Evolutionary conservation across 1,284 basidiomycete genomes (phyloP).

Genomic region (Fomitopsis palustris): DNA sequence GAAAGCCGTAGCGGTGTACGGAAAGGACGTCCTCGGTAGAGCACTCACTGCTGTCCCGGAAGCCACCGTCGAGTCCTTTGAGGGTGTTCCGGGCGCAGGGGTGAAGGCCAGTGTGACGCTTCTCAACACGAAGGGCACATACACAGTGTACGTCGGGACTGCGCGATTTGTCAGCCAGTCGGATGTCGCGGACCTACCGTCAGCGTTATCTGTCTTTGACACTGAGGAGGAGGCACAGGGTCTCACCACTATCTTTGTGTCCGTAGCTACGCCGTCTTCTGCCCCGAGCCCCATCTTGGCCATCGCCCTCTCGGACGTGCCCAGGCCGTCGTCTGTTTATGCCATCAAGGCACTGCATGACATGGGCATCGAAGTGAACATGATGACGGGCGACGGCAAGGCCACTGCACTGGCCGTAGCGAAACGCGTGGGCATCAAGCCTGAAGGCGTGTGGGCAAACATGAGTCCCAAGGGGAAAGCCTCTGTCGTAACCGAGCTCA

Average conservation of each 20-base stretch:
- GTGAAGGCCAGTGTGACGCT: conserved; percentile 68
- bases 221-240: conserved; percentile 63
- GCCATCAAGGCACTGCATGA: conserved; percentile 75
- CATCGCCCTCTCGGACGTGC: conserved; percentile 79
- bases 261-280: conserved; percentile 43
- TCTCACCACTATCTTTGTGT: conserved; percentile 84
- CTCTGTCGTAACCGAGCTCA: conserved; percentile 74
- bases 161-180: conserved; percentile 62
- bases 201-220: conserved; percentile 61
- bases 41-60: conserved; percentile 34
- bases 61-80: conserved; percentile 63
- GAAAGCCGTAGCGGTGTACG: conserved; percentile 84
- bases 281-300: conserved; percentile 32
- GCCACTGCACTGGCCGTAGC: conserved; percentile 85
- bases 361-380: conserved; percentile 88
- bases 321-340: conserved; percentile 78
- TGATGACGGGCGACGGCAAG: conserved; percentile 90
- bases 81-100: conserved; percentile 87
- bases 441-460: conserved; percentile 80
- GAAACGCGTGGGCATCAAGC: conserved; percentile 78
- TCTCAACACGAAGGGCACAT: conserved; percentile 33
- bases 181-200: conserved; percentile 49
- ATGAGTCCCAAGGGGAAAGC: conserved; percentile 95
- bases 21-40: conserved; percentile 60
- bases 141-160: conserved; percentile 74